A percentile compares a stretch with the other conserved stretches of the same genome.
phyloP scores from a whole-genome alignment of 202 grass and related monocot species.

The Musa balbisiana region DNA sequence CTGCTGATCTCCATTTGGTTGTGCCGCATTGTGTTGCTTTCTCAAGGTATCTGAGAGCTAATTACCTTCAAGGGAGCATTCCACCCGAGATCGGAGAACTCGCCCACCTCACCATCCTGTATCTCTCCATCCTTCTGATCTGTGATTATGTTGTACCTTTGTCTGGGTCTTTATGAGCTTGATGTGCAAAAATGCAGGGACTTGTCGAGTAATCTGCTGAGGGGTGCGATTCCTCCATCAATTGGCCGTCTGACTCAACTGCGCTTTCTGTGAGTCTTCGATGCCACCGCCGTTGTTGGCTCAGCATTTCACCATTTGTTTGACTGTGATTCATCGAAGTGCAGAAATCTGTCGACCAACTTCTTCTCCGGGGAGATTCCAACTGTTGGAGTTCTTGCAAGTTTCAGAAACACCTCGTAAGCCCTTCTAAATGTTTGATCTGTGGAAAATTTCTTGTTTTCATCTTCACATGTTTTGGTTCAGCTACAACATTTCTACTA shows the following conservation, averaged over 20 bases:
- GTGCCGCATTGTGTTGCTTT: neutral
- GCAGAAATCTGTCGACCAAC: slow-evolving; percentile 83
- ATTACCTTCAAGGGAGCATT: slow-evolving; percentile 90
- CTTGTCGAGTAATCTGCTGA: slow-evolving; percentile 75
- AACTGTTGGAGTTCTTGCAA: slow-evolving; percentile 75
- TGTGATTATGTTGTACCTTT: neutral
- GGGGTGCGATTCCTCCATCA: slow-evolving; percentile 63
- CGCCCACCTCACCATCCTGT: slow-evolving; percentile 73
- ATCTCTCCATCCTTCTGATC: slow-evolving; percentile 4
- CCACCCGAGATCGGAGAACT: slow-evolving; percentile 79
- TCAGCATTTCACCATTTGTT: neutral
- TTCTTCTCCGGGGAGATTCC: slow-evolving; percentile 96
- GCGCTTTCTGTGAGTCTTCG: slow-evolving; percentile 59
- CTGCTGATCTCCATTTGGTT: neutral
- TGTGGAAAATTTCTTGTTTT: neutral
- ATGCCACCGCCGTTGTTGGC: neutral
- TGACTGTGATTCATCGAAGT: neutral
- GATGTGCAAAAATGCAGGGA: slow-evolving; percentile 41
- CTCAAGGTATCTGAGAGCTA: slow-evolving; percentile 79
- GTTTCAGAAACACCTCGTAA: slow-evolving; percentile 93
- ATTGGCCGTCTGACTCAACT: slow-evolving; percentile 62
- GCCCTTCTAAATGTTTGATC: slow-evolving; percentile 7
- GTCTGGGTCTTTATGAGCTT: neutral
- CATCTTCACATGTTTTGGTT: neutral
- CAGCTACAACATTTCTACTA: neutral